Evolutionary conservation across 1,139 yeast species (phyloP).

Genomic region (Taphrina flavorubra): DNA sequence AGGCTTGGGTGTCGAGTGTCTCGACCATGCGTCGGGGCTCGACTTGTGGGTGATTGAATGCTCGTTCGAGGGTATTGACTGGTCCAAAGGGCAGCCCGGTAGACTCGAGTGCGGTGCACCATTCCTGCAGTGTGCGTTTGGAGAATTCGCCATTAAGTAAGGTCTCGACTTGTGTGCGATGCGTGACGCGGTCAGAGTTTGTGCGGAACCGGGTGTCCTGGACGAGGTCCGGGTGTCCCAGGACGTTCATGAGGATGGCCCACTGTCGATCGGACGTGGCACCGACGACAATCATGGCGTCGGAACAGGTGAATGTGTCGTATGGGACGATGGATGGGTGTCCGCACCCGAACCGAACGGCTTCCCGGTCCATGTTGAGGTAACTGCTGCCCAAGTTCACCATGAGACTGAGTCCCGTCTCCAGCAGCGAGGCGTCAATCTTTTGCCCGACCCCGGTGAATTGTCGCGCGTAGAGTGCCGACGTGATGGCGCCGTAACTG

Average conservation of each 20-base stretch:
- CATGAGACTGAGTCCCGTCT: conserved; percentile 50
- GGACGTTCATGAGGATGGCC: conserved; percentile 51
- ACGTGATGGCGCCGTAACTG: conserved; percentile 54
- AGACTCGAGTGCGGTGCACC: conserved; percentile 52
- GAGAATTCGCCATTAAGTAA: conserved; percentile 19
- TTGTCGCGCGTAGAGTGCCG: conserved; percentile 52
- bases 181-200: conserved; percentile 53
- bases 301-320: conserved; percentile 54
- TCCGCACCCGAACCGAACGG: conserved; percentile 55
- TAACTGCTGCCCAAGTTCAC: conserved; percentile 48
- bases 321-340: conserved; percentile 57
- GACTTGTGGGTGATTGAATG: conserved; percentile 53
- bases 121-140: conserved; percentile 49
- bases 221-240: conserved; percentile 54
- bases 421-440: conserved; percentile 54
- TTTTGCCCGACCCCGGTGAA: conserved; percentile 52
- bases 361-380: conserved; percentile 32
- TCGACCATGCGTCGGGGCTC: conserved; percentile 54
- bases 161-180: conserved; percentile 50
- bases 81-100: conserved; percentile 55
- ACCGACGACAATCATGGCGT: conserved; percentile 56
- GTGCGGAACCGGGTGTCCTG: conserved; percentile 51
- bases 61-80: conserved; percentile 54
- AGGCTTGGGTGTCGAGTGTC: conserved; percentile 49
- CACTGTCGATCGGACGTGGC: conserved; percentile 56